phyloP scores from a whole-genome alignment of 805 yeast genomes.

The Candida golubevii region DNA sequence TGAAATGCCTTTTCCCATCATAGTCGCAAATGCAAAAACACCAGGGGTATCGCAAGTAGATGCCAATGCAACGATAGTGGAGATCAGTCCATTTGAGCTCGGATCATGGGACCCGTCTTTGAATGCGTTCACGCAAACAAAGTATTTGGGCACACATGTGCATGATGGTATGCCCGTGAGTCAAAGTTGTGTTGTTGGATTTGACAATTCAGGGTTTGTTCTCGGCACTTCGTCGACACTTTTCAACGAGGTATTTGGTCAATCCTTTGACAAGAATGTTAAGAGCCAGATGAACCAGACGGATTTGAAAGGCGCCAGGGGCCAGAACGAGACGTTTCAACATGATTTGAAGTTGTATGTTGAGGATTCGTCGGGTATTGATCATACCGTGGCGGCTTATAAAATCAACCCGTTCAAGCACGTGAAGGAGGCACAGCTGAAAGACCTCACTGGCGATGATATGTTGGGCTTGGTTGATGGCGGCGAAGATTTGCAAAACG shows the following conservation, averaged over 20 bases:
- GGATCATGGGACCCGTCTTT: conserved; percentile 58
- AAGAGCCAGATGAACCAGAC: conserved; percentile 20
- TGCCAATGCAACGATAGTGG: conserved; percentile 43
- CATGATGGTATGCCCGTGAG: conserved; percentile 39
- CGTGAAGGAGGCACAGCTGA: conserved; percentile 11
- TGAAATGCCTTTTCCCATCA: conserved; percentile 47
- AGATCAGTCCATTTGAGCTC: conserved; percentile 60
- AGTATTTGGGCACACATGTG: conserved; percentile 49
- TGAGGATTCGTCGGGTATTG: conserved; percentile 28
- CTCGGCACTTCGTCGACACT: conserved; percentile 61
- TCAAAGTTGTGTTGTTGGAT: conserved; percentile 43
- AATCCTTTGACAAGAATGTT: conserved; percentile 32
- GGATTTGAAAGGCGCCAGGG: conserved; percentile 20
- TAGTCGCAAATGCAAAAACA: conserved; percentile 37
- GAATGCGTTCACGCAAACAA: conserved; percentile 43
- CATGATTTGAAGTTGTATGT: neutral
- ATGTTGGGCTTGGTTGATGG: conserved; percentile 39
- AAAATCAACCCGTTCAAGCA: conserved; percentile 55
- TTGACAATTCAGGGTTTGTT: conserved; percentile 55
- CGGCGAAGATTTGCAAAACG: conserved; percentile 45
- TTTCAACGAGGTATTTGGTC: conserved; percentile 36
- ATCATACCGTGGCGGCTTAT: conserved; percentile 45
- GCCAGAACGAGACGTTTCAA: conserved; percentile 12
- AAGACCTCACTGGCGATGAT: conserved; percentile 1
- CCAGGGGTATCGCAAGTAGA: conserved; percentile 28